These are phyloP conservation scores for barrel medic (Medicago truncatula) DNA, from an alignment of 306 rosid species.

Conservation along the genomic window DNA sequence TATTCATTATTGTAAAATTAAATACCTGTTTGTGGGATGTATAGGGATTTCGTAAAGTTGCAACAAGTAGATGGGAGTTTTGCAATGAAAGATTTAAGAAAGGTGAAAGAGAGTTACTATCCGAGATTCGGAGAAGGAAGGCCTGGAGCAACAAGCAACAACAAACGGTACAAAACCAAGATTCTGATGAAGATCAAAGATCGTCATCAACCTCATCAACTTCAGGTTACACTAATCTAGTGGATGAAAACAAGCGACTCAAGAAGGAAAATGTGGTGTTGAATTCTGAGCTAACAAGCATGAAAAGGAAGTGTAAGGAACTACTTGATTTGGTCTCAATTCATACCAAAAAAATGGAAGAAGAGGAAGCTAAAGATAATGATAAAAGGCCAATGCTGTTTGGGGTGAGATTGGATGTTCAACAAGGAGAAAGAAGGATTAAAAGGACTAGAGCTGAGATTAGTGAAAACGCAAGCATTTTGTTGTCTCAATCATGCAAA, in stretches of 20 bases:
- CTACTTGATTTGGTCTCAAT: constrained; percentile 67
- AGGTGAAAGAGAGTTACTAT: constrained; percentile 67
- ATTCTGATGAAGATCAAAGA: constrained; percentile 81
- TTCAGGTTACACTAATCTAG: constrained; percentile 53
- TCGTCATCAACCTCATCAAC: constrained; percentile 80
- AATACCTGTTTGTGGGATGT: background rate
- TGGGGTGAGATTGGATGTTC: constrained; percentile 85
- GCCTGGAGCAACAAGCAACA: constrained; percentile 72
- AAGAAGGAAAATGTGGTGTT: constrained; percentile 74
- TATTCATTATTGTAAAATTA: background rate
- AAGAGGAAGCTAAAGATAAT: constrained; percentile 37
- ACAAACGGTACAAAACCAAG: constrained; percentile 25
- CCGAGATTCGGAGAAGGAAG: constrained; percentile 78
- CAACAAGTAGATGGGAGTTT: constrained; percentile 89
- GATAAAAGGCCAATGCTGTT: constrained; percentile 77
- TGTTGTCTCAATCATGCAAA: constrained; percentile 81
- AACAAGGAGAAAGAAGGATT: constrained; percentile 57
- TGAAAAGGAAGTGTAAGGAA: constrained; percentile 76
- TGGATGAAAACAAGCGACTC: constrained; percentile 82
- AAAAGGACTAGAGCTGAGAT: constrained; percentile 71
- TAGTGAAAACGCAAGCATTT: constrained; percentile 59
- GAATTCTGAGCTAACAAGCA: constrained; percentile 61
- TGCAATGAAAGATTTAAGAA: constrained; percentile 76
- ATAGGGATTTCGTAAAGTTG: constrained; percentile 87
- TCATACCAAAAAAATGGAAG: constrained; percentile 23